These are phyloP conservation scores for Penicillium hordei DNA, from an alignment of 2,329 filamentous ascomycete genomes.

Conservation along the genomic window DNA sequence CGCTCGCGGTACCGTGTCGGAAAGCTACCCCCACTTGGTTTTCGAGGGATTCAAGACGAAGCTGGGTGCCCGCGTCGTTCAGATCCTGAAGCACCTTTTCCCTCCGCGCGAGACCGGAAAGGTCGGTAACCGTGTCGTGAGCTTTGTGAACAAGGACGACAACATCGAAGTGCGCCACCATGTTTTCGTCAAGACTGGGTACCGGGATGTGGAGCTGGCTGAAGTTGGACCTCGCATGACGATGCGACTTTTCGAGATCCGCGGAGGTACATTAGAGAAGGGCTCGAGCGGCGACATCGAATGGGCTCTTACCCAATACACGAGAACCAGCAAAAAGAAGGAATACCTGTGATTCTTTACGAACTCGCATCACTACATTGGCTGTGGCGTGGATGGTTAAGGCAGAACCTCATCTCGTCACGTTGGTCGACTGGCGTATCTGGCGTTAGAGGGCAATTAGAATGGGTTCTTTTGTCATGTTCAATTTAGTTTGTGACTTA, in stretches of 20 bases:
- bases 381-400: slow-evolving; percentile 18
- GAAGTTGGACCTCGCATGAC: slow-evolving; percentile 95
- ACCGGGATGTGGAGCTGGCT: slow-evolving; percentile 82
- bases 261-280: slow-evolving; percentile 83
- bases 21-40: slow-evolving; percentile 90
- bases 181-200: slow-evolving; percentile 91
- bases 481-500: slow-evolving; percentile 1
- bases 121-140: slow-evolving; percentile 83
- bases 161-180: slow-evolving; percentile 87
- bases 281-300: slow-evolving; percentile 91
- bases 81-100: slow-evolving; percentile 91
- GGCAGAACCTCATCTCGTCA: slow-evolving; percentile 14
- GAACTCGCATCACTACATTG: slow-evolving; percentile 20
- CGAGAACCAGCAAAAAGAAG: slow-evolving; percentile 90
- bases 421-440: slow-evolving; percentile 30
- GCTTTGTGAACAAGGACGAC: slow-evolving; percentile 87
- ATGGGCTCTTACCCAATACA: slow-evolving; percentile 96
- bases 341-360: slow-evolving; percentile 68
- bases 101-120: slow-evolving; percentile 85
- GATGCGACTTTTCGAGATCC: slow-evolving; percentile 93
- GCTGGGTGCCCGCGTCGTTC: slow-evolving; percentile 78
- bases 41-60: slow-evolving; percentile 89
- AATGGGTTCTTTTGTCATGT: slow-evolving; percentile 26
- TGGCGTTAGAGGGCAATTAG: slow-evolving; percentile 30
- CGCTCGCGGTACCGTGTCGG: slow-evolving; percentile 81